A percentile compares a stretch with the other conserved stretches of the same genome.
phyloP scores from a whole-genome alignment of 2,329 filamentous ascomycete genomes.

The Drechslerella stenobrocha region DNA sequence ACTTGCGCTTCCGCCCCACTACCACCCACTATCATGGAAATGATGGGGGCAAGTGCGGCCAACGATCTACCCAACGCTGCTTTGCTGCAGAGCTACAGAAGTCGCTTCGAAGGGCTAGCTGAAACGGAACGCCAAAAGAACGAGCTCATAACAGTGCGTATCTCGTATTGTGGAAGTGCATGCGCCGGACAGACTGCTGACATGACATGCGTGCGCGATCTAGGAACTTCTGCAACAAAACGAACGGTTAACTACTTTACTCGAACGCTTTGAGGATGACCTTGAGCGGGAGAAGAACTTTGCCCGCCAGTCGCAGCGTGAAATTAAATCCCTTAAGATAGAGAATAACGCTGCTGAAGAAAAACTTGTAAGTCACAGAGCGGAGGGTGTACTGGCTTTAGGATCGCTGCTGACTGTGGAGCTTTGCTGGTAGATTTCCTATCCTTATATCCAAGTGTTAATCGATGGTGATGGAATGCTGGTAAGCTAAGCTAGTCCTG shows the following conservation, averaged over 20 bases:
- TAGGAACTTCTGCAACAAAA: constrained; percentile 46
- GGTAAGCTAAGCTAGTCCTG: too few species aligned
- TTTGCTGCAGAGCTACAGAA: constrained; percentile 34
- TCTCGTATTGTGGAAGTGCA: neutral
- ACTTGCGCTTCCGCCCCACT: neutral
- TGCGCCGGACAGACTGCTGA: neutral
- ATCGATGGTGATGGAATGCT: constrained; percentile 68
- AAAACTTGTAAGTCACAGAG: constrained; percentile 29
- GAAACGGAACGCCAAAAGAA: constrained; percentile 37
- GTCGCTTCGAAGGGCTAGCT: constrained; percentile 22
- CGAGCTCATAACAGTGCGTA: constrained; percentile 31
- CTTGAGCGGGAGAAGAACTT: constrained; percentile 38
- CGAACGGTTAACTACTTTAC: constrained; percentile 33
- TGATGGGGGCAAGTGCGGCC: constrained; percentile 5
- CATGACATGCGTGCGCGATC: neutral
- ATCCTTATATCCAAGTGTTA: constrained; percentile 65
- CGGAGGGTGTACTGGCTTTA: neutral
- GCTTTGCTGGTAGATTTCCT: constrained; percentile 23
- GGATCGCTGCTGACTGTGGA: constrained; percentile 4
- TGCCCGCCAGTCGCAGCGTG: constrained; percentile 39
- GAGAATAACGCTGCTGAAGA: constrained; percentile 36
- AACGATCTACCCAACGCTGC: constrained; percentile 23
- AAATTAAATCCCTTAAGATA: constrained; percentile 33
- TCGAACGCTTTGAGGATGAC: constrained; percentile 42
- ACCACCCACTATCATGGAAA: neutral